Base-by-base conservation (phyloP, 495 filamentous ascomycete genomes). In the Durotheca rogersii region DNA sequence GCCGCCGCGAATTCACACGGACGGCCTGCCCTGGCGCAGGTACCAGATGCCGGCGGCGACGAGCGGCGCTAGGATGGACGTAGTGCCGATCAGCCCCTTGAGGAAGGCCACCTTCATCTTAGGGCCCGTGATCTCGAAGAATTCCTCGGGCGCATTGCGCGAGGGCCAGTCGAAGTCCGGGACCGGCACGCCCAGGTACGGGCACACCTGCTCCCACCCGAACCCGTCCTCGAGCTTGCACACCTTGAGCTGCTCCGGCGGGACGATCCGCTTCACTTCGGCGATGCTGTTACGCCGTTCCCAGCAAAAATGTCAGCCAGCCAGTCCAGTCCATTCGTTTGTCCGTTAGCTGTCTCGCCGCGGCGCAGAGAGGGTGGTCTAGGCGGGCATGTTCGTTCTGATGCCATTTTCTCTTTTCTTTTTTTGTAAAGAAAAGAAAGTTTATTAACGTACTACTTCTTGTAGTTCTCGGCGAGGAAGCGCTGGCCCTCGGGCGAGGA, bases 191-290 rank as follows among this genome's bases (percentile, higher is more conserved):
- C 51, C 60, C 17, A 68, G 14, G 17, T 50, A 65, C 4, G 64
- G 59, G 36, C 64, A 67, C 7, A 67, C 38, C 18, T 67, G 58
- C 3, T 63, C 47, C 64, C 64, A 67, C n/a, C 62, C 65, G 19
- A 63, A 54, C 7, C 65, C 65, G 41, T 67, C 65, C 35, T 67
- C 65, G 6, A 67, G 60, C 25, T 46, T 61, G 48, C 52, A 37
- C 10, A 65, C 54, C 29, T 48, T 56, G 3, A 63, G 46, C 41
- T 60, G 59, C 41, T 61, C 53, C 3, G 59, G 56, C 10, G 65
- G 65, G 14, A 67, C 56, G 17, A 62, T 29, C n/a, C 47, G 53
- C 49, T 67, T 67, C 19, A 65, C 63, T 6, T 63, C 53, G 12
- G 60, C 56, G 27, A 66, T 66, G 20, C 62, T 65, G 18, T 49